Evolutionary conservation across 805 yeast species (phyloP).

Genomic region (Hanseniaspora lindneri): DNA sequence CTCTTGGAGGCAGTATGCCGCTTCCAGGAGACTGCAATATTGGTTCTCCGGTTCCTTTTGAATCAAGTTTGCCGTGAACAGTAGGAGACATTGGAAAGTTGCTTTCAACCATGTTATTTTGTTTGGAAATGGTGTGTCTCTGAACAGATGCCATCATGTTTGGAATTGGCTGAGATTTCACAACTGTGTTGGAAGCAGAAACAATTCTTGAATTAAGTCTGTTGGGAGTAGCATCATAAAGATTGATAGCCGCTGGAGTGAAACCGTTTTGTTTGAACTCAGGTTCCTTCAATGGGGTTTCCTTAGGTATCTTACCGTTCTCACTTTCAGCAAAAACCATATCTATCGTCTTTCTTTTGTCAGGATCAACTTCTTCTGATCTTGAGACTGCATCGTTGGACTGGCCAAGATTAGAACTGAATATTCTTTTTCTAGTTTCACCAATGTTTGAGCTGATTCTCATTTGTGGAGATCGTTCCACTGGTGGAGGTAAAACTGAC

Average conservation of each 20-base stretch:
- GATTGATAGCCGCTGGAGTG: constrained; percentile 12
- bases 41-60: constrained; percentile 8
- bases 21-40: constrained; percentile 22
- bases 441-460: constrained; percentile 30
- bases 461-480: constrained; percentile 31
- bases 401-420: constrained; percentile 21
- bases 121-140: constrained; percentile 22
- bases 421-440: constrained; percentile 20
- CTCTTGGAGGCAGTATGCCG: constrained; percentile 26
- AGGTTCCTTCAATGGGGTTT: constrained; percentile 3
- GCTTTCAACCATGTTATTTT: constrained; percentile 19
- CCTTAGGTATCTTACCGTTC: background rate
- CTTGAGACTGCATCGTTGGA: constrained; percentile 31
- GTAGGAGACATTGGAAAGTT: background rate
- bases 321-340: constrained; percentile 20
- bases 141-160: constrained; percentile 24
- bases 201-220: constrained; percentile 25
- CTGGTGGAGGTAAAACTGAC: constrained; percentile 31
- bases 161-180: constrained; percentile 17
- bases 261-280: background rate
- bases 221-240: constrained; percentile 20
- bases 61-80: constrained; percentile 12
- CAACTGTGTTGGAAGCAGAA: constrained; percentile 21
- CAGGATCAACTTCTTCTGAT: constrained; percentile 31
- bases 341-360: constrained; percentile 29